phyloP scores from a whole-genome alignment of 306 rosid genomes.

The Hippophae rhamnoides region DNA sequence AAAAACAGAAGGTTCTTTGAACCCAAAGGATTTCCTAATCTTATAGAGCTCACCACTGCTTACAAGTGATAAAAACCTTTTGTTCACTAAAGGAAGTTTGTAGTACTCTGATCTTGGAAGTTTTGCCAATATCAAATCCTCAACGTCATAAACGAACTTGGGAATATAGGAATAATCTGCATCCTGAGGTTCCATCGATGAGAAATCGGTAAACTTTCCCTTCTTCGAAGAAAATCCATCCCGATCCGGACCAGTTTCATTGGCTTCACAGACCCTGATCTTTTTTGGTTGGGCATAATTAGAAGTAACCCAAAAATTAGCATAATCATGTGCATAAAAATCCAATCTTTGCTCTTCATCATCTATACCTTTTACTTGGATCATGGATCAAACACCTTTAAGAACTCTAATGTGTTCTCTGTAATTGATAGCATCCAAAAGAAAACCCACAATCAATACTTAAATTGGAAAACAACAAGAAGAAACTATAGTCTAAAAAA shows the following conservation, averaged over 20 bases:
- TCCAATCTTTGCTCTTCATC: constrained; percentile 9
- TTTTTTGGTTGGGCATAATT: constrained; percentile 4
- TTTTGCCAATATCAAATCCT: constrained; percentile 57
- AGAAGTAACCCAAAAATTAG: constrained; percentile 12
- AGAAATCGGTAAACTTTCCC: constrained; percentile 16
- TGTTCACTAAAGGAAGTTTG: constrained; percentile 47
- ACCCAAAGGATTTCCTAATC: constrained; percentile 43
- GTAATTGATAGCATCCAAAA: constrained; percentile 1
- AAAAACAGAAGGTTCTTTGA: constrained; percentile 57
- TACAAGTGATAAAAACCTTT: constrained; percentile 33
- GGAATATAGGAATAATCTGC: constrained; percentile 57
- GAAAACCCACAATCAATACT: too few species aligned
- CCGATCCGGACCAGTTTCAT: neutral
- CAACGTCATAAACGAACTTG: constrained; percentile 59
- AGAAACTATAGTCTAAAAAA: too few species aligned
- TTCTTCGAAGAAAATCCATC: neutral
- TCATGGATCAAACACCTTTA: constrained; percentile 12
- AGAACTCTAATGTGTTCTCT: neutral
- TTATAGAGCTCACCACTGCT: constrained; percentile 55
- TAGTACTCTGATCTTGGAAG: constrained; percentile 61
- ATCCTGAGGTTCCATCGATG: constrained; percentile 60
- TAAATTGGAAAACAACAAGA: neutral
- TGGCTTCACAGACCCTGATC: neutral
- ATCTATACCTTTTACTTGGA: constrained; percentile 13
- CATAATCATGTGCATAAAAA: constrained; percentile 6